Base-by-base conservation (phyloP, 2,329 filamentous ascomycete species). In the Ophiocordyceps camponoti-rufipedis region DNA sequence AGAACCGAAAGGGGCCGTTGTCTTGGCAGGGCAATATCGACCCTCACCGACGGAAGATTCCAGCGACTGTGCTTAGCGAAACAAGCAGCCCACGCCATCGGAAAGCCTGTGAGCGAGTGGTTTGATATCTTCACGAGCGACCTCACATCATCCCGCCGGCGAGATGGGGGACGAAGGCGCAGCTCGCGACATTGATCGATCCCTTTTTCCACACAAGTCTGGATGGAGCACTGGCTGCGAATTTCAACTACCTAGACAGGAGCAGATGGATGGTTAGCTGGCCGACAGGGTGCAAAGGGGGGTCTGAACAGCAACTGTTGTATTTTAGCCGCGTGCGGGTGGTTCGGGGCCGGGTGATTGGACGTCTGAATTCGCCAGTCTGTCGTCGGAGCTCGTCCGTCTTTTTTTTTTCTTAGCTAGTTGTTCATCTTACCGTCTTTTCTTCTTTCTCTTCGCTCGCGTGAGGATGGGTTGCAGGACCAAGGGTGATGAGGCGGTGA, bases 321-420 rank as follows among this genome's bases (percentile, higher is more conserved):
- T 63, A 64, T 62, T 63, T 62, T 63, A 63, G 55, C 55, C 51
- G 54, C 50, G 55, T 55, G 55, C 23, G 23, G 23, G 23, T 55
- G 56, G 54, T 52, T 55, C 35, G 56, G 56, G 57, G 55, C 54
- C 49, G 50, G 51, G 53, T 57, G 53, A 51, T 48, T 57, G 52
- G 53, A 58, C 52, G 56, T 60, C 56, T 59, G 56, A 52, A 48
- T 53, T 53, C 50, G 50, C 49, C 51, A 53, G 50, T 48, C 53
- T 52, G 53, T 51, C 50, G 54, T 56, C 53, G 51, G 54, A 53
- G 54, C 51, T 56, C 51, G 55, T 57, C 54, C 52, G 55, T 59
- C 54, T 55, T 62, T 42, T 14, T 35, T 35, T 38, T 38, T 38
- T 60, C 58, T 60, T 62, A 62, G 60, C 56, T 63, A 56, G 44